phyloP scores from a whole-genome alignment of 2,329 filamentous ascomycete genomes.

The Aureobasidium vineae region DNA sequence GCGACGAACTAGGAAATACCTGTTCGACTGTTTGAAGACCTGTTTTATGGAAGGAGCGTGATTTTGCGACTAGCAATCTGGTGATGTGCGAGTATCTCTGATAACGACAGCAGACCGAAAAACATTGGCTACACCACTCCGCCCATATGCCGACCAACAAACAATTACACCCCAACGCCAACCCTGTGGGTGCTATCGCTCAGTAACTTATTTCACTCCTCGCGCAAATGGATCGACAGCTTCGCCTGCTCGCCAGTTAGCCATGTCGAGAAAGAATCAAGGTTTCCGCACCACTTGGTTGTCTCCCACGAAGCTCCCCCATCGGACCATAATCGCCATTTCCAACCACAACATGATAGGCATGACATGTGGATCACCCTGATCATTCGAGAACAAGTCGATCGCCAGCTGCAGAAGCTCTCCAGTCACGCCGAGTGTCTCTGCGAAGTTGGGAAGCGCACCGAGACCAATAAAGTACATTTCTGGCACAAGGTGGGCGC shows the following conservation, averaged over 20 bases:
- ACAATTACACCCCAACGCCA: neutral
- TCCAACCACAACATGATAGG: neutral
- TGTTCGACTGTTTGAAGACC: neutral
- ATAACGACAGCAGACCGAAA: neutral
- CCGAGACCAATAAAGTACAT: neutral
- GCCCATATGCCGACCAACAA: neutral
- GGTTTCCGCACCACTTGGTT: too few species aligned
- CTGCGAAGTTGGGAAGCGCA: neutral
- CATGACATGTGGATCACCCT: neutral
- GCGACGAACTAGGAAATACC: neutral
- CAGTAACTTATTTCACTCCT: neutral
- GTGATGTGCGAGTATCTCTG: neutral
- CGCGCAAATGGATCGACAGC: neutral
- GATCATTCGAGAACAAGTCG: neutral
- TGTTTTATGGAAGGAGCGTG: neutral
- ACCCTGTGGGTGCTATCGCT: neutral
- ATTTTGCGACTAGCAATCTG: neutral
- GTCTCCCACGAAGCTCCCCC: neutral
- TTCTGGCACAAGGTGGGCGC: neutral
- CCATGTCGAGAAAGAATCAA: neutral
- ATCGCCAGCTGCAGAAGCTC: neutral
- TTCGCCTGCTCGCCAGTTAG: neutral
- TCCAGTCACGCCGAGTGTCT: neutral
- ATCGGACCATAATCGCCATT: neutral
- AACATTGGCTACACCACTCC: neutral